Evolutionary conservation across 495 filamentous ascomycete species (phyloP), one percentile per base, ranked within the genome.

Genomic region (Penicillium soppii): DNA sequence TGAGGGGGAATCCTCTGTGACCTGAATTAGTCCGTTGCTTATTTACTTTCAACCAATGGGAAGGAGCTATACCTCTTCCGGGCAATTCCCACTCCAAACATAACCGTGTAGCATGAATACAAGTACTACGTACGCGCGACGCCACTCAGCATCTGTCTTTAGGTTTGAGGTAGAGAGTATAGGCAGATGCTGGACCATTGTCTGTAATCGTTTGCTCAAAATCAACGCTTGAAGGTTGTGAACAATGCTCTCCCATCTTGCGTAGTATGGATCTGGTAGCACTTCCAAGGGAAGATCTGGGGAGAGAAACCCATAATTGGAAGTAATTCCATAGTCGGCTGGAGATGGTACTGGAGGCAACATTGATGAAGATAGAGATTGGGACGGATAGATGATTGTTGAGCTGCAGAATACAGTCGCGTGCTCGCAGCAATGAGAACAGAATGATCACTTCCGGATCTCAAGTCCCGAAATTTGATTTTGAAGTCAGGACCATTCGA

Each of bases 21-120:
- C n/a, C 17, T 23, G 7, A 5, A 47, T 63, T 40, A 64, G 57
- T 57, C 57, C 29, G 17, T 39, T 17, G 13, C 38, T 8, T 7
- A 17, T 3, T 7, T 5, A 32, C 10, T 5, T 10, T 27, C 35
- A 36, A 29, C 33, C 26, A 45, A 30, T 36, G 7, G 22, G 15
- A 9, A 23, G 5, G 59, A n/a, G 8, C 12, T 74, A 22, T 72
- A 89, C 87, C 68, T 90, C 86, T 67, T 77, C 80, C 37, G 95
- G 92, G 56, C 74, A 81, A 54, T 92, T 83, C 66, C 91, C 91
- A 60, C 90, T 88, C 94, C 94, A 99, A 60, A 97, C 89, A 71
- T 96, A 97, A 50, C 84, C 87, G 72, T 97, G 92, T 21, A 91
- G 75, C 58, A 97, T 87, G 66, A 96, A 96, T 16, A 82, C 87